Base-by-base conservation (phyloP, 2,329 filamentous ascomycete species). In the Alternaria sp. region DNA sequence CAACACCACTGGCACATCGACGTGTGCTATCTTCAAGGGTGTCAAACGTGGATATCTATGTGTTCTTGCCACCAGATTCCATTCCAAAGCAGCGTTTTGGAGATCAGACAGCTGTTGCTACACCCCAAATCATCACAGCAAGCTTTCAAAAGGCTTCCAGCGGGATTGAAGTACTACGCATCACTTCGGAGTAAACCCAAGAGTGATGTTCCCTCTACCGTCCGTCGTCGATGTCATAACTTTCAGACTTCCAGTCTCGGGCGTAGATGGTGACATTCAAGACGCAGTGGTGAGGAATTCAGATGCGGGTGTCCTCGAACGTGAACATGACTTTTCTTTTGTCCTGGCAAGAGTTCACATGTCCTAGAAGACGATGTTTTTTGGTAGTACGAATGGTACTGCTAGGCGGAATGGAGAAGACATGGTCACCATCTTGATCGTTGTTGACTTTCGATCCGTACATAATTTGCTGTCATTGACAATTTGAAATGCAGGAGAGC, bases 251-350 rank as follows among this genome's bases (percentile, higher is more conserved):
- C 2, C 14, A 5, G 32, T 36, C 32, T 36, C 32, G 12, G 1
- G 32, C 14, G 12, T 16, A 36, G 12, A 36, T 36, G 14, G 3
- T 14, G 14, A 36, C 14, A 3, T 36, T 30, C 28, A 12, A 11
- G 9, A 30, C 0, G 28, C 28, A 4, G 28, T 0, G 28, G 1
- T 1, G 28, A 11, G 11, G 9, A 30, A 2, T 1, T 30, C 11
- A 30, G 28, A 30, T 11, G 28, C 4, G 9, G 1, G 8, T 11
- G 8, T 5, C 8, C 28, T 30, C 28, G 8, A 30, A 30, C 0
- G 11, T 0, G 9, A 30, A 30, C 28, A 30, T 30, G 28, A 4
- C 28, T 30, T 5, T 30, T 11, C 8, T 30, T 30, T 30, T 11
- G 8, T 30, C 28, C 9, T 2, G 3, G 4, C 11, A 11, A 12